Evolutionary conservation across 2,329 filamentous ascomycete genomes (phyloP).

Genomic region (Cordyceps farinosa): DNA sequence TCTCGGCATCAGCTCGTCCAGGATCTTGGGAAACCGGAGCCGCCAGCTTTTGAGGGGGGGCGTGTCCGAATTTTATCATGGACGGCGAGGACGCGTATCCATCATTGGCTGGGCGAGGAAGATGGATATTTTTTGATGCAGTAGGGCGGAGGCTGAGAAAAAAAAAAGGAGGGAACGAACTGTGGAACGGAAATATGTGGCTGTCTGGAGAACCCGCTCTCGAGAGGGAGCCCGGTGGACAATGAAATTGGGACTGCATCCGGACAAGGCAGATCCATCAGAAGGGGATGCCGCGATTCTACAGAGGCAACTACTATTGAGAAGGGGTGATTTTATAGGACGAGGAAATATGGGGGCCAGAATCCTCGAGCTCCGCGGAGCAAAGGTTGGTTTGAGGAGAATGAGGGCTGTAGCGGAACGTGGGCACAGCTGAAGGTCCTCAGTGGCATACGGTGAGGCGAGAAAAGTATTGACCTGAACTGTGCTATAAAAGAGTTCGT

Average conservation of each 20-base stretch:
- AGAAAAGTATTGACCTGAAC: neutral
- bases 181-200: neutral
- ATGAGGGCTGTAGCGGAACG: neutral
- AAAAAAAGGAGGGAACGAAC: no score
- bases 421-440: neutral
- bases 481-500: no score
- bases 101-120: neutral
- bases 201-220: neutral
- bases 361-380: neutral
- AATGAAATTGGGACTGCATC: no score
- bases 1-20: slow-evolving; percentile 1
- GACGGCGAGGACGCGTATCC: no score
- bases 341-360: neutral
- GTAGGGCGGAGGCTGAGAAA: no score
- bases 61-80: neutral
- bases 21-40: neutral
- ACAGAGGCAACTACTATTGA: no score
- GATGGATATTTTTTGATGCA: no score
- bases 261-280: no score
- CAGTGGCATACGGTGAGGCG: neutral
- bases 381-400: neutral
- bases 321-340: no score
- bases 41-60: neutral
- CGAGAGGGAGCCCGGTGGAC: no score
- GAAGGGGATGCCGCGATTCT: no score